Evolutionary conservation across 176 grass and related monocot genomes (phyloP).

Genomic region (Coix lacrymajobi): DNA sequence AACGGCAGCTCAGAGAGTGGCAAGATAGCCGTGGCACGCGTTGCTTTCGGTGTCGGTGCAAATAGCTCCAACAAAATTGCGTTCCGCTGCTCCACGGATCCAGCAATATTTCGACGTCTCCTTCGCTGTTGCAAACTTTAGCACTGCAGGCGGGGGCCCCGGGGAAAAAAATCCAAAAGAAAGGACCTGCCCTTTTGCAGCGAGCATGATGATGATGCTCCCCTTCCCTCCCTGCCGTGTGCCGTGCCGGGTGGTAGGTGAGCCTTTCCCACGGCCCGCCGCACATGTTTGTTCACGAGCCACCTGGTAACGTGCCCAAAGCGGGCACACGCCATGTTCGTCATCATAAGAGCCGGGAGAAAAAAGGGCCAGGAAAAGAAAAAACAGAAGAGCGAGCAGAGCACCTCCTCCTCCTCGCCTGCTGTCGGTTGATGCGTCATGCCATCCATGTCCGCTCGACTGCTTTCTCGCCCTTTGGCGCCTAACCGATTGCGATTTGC

Average conservation of each 20-base stretch:
- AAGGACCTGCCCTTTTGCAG: background rate
- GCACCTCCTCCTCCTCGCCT: too few species aligned
- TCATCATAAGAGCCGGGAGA: background rate
- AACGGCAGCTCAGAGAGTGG: background rate
- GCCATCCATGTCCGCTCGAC: background rate
- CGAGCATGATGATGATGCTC: background rate
- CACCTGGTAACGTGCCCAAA: slow-evolving; percentile 21
- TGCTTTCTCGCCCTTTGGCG: background rate
- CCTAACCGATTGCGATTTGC: background rate
- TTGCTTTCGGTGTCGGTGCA: background rate
- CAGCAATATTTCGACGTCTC: background rate
- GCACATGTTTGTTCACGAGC: background rate
- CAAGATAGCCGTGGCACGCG: background rate
- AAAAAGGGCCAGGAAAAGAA: background rate
- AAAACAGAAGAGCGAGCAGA: background rate
- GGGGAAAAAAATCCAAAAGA: too few species aligned
- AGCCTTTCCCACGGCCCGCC: background rate
- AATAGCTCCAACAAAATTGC: background rate
- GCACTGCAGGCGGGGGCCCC: background rate
- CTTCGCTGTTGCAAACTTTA: background rate
- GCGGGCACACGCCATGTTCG: background rate
- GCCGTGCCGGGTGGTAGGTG: background rate
- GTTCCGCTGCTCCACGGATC: too few species aligned
- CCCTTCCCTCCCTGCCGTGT: background rate
- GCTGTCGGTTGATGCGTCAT: background rate